Conservation (phyloP, 129 eudicot genomes). For the Sambucus nigra region DNA sequence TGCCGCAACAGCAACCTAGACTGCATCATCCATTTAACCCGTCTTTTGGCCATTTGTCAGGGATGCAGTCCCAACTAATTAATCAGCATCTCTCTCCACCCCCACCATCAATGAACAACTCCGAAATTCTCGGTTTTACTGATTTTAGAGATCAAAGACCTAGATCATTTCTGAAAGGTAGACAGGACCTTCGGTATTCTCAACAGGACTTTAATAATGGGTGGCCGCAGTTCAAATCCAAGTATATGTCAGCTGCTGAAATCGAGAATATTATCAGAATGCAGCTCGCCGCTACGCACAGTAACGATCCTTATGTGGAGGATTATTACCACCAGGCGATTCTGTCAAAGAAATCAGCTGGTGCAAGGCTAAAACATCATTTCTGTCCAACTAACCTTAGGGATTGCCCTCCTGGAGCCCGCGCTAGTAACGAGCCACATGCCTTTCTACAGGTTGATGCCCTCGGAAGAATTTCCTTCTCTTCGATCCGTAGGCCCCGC, state of each 20-base stretch:
- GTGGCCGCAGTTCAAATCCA: slow-evolving; percentile 77
- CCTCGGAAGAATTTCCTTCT: slow-evolving; percentile 74
- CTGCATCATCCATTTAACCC: slow-evolving; percentile 44
- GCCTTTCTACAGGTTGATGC: slow-evolving; percentile 90
- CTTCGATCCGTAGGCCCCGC: slow-evolving; percentile 95
- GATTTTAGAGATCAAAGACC: slow-evolving; percentile 55
- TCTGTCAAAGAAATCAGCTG: slow-evolving; percentile 51
- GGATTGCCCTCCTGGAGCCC: slow-evolving; percentile 55
- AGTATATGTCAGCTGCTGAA: slow-evolving; percentile 77
- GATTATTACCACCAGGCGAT: slow-evolving; percentile 91
- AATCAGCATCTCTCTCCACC: slow-evolving; percentile 45
- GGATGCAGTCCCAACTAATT: slow-evolving; percentile 45
- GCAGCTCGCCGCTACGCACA: slow-evolving; percentile 92
- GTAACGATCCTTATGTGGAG: slow-evolving; percentile 84
- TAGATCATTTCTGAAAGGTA: slow-evolving; percentile 27
- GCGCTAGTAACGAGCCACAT: slow-evolving; percentile 69
- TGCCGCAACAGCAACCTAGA: slow-evolving; percentile 47
- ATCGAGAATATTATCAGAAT: slow-evolving; percentile 71
- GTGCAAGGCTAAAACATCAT: slow-evolving; percentile 63
- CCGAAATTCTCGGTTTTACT: slow-evolving; percentile 47
- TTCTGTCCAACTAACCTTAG: slow-evolving; percentile 66
- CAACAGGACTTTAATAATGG: slow-evolving; percentile 34
- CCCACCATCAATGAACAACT: slow-evolving; percentile 53
- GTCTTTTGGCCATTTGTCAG: slow-evolving; percentile 34
- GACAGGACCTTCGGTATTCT: no score